Evolutionary conservation across 2,329 filamentous ascomycete species (phyloP).

Genomic region (Alternaria consortialis): DNA sequence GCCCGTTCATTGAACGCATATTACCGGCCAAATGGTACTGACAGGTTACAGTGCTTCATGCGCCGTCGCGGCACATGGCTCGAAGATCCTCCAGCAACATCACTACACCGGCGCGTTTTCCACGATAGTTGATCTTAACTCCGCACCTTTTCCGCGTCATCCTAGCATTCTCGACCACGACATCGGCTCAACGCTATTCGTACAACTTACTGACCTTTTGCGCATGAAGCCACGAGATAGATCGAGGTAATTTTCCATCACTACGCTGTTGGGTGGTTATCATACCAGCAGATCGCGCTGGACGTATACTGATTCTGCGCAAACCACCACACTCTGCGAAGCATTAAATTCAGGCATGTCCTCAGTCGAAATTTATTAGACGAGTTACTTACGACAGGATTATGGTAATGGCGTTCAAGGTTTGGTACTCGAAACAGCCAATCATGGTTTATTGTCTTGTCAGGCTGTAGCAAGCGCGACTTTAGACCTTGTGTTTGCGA

Average conservation of each 20-base stretch:
- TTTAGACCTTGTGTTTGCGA: background rate
- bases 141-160: background rate
- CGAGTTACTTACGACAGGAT: background rate
- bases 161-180: background rate
- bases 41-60: slow-evolving; percentile 2
- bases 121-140: background rate
- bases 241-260: background rate
- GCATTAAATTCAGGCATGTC: background rate
- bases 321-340: background rate
- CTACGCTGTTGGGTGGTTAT: background rate
- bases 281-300: background rate
- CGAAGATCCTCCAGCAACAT: background rate
- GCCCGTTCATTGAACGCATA: background rate
- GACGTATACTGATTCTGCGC: background rate
- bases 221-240: background rate
- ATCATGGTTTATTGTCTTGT: background rate
- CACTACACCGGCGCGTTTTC: background rate
- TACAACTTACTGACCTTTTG: background rate
- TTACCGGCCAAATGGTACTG: background rate
- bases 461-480: background rate
- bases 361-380: background rate
- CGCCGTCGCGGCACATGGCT: slow-evolving; percentile 2
- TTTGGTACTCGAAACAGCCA: background rate
- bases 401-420: background rate
- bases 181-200: background rate